Base-by-base conservation (phyloP, 2,329 filamentous ascomycete species). In the Fusarium multiceps region DNA sequence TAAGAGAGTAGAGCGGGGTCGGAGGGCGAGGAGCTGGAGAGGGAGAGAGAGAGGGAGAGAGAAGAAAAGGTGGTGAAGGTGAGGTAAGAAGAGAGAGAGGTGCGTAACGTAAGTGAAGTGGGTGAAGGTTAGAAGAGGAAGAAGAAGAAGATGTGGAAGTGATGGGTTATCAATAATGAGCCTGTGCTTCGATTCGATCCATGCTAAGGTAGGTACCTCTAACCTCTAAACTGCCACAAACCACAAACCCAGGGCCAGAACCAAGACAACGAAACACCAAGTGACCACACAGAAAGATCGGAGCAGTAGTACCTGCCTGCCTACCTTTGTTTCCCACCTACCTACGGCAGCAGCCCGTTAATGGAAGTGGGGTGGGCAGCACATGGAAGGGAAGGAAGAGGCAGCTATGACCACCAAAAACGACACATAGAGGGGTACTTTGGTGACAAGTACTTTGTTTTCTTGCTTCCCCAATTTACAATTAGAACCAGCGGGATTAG, bases 1-100 rank as follows among this genome's bases (percentile, higher is more conserved):
- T 68, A 71, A 69, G 75, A 55, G 75, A 55, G 70, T 72, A 61
- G 69, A 71, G 74, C 66, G 69, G 73, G 71, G 67, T 71, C 34
- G 63, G 68, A 63, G 76, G 18, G 55, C 60, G 59, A 62, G 68
- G 62, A 74, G 55, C 62, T 47, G 11, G 57, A 56, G 59, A 63
- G 46, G 69, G 66, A 57, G 61, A 69, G 66, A 47, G 55, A 58
- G 64, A 67, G 56, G 62, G 69, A 68, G 72, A 61, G 50, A 59
- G 63, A 66, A 66, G 65, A 67, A 65, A 67, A 63, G 73, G 74
- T 70, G 69, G 63, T 69, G 75, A 75, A 75, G 75, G 75, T 74
- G 71, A 76, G 72, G 72, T 75, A 32, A 77, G 71, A 40, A 62
- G 63, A 50, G 65, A 50, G 65, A 69, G 72, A 69, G 72, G 74